These are phyloP conservation scores for Aspergillus sclerotialis DNA, from an alignment of 2,329 filamentous ascomycete species.

Conservation along the genomic window DNA sequence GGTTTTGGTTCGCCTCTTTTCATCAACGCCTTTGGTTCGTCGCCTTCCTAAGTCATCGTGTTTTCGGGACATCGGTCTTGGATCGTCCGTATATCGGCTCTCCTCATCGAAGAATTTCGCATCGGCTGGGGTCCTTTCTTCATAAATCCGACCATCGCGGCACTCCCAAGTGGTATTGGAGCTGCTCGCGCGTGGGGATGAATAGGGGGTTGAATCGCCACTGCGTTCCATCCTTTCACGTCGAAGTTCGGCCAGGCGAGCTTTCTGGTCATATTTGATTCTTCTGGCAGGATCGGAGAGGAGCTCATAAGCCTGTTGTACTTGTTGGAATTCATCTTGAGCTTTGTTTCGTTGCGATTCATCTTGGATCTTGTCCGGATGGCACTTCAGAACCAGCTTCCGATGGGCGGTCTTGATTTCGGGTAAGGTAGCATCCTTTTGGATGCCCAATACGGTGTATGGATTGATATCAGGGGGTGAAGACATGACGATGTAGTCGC, in stretches of 20 bases:
- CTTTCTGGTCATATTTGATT: conserved; percentile 69
- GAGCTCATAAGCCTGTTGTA: conserved; percentile 89
- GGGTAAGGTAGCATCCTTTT: conserved; percentile 60
- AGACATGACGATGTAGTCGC: conserved; percentile 15
- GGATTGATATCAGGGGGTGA: conserved; percentile 54
- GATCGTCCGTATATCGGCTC: conserved; percentile 29
- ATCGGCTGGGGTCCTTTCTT: conserved; percentile 35
- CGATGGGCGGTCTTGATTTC: conserved; percentile 75
- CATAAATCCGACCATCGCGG: conserved; percentile 37
- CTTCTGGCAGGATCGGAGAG: conserved; percentile 70
- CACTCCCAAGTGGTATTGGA: conserved; percentile 24
- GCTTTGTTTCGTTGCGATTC: conserved; percentile 68
- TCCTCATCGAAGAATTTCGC: conserved; percentile 31
- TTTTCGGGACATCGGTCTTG: conserved; percentile 32
- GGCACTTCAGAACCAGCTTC: conserved; percentile 80
- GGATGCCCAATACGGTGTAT: conserved; percentile 68
- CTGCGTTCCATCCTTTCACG: conserved; percentile 48
- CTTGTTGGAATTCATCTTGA: conserved; percentile 81
- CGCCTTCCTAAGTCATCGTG: conserved; percentile 30
- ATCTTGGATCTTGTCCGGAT: conserved; percentile 86
- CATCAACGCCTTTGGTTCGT: conserved; percentile 25
- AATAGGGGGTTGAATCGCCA: conserved; percentile 21
- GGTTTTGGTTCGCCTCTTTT: conserved; percentile 32
- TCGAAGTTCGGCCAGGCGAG: conserved; percentile 59
- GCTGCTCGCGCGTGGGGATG: conserved; percentile 13